A percentile compares a stretch with the other conserved stretches of the same genome.
These are phyloP conservation scores for Pleurostoma richardsiae DNA, from an alignment of 2,329 filamentous ascomycete genomes.

Conservation along the genomic window DNA sequence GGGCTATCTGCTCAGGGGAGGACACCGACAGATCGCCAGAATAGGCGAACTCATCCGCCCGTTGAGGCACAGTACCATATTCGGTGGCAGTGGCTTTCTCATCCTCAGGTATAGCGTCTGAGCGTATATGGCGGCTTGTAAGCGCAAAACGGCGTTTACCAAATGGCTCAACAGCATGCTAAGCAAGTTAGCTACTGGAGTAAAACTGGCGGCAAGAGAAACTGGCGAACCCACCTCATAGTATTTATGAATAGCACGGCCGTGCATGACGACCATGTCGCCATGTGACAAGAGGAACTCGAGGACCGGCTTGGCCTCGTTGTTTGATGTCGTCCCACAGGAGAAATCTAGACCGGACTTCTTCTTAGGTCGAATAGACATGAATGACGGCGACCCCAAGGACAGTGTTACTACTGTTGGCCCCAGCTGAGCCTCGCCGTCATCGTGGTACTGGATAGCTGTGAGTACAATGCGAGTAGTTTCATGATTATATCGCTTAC, in stretches of 20 bases:
- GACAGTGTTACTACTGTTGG: slow-evolving; percentile 59
- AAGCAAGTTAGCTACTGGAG: neutral
- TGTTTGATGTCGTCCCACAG: slow-evolving; percentile 13
- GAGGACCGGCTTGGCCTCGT: slow-evolving; percentile 21
- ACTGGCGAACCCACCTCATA: slow-evolving; percentile 40
- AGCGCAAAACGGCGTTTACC: slow-evolving; percentile 51
- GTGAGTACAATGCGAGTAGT: slow-evolving; percentile 1
- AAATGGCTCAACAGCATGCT: slow-evolving; percentile 47
- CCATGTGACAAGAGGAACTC: slow-evolving; percentile 50
- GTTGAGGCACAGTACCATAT: slow-evolving; percentile 27
- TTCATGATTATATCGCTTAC: slow-evolving; percentile 11
- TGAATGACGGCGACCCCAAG: slow-evolving; percentile 51
- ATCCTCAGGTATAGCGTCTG: slow-evolving; percentile 27
- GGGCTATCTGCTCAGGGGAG: no score
- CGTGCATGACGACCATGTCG: slow-evolving; percentile 62
- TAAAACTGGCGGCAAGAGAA: slow-evolving; percentile 8
- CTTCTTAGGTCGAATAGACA: slow-evolving; percentile 53
- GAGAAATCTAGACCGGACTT: slow-evolving; percentile 20
- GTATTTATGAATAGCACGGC: slow-evolving; percentile 49
- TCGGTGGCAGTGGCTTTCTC: slow-evolving; percentile 17
- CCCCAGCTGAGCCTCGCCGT: slow-evolving; percentile 58
- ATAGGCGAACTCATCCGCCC: slow-evolving; percentile 18
- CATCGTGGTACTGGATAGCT: slow-evolving; percentile 52
- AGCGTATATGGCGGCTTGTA: slow-evolving; percentile 48
- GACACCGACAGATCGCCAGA: slow-evolving; percentile 12